These are phyloP conservation scores for Hanseniaspora clermontiae DNA, from an alignment of 805 yeast species.

Conservation along the genomic window DNA sequence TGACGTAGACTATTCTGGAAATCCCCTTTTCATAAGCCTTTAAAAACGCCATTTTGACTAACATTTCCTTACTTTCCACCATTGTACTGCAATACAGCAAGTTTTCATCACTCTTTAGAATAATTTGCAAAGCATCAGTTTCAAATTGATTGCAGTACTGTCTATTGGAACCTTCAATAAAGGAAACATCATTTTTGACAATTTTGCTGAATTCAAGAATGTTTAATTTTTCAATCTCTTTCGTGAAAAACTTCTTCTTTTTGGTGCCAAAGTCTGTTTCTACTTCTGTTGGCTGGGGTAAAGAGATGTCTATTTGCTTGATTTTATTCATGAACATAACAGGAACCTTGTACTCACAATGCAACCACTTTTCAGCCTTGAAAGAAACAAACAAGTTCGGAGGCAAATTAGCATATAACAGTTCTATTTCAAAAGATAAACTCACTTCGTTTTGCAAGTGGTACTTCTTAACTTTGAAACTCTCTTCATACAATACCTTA, in stretches of 20 bases:
- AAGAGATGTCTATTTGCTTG: slow-evolving; percentile 42
- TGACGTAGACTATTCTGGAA: slow-evolving; percentile 63
- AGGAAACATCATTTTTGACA: neutral
- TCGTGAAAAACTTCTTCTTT: slow-evolving; percentile 19
- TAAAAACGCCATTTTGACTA: slow-evolving; percentile 63
- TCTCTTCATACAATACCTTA: slow-evolving; percentile 46
- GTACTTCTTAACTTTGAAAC: slow-evolving; percentile 38
- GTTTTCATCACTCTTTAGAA: slow-evolving; percentile 47
- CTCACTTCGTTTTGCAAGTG: slow-evolving; percentile 42
- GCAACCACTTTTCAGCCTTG: slow-evolving; percentile 76
- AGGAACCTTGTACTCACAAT: slow-evolving; percentile 52
- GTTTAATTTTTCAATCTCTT: slow-evolving; percentile 35
- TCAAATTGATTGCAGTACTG: slow-evolving; percentile 57
- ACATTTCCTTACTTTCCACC: slow-evolving; percentile 60
- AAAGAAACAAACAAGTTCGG: slow-evolving; percentile 66
- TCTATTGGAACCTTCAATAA: slow-evolving; percentile 30
- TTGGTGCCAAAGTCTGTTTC: slow-evolving; percentile 25
- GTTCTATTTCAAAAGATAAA: slow-evolving; percentile 47
- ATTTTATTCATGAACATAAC: slow-evolving; percentile 32
- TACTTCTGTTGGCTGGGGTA: slow-evolving; percentile 49
- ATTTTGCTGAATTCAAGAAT: slow-evolving; percentile 27
- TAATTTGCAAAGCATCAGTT: slow-evolving; percentile 50
- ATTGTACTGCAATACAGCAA: slow-evolving; percentile 59
- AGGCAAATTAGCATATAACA: slow-evolving; percentile 30
- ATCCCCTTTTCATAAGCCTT: slow-evolving; percentile 57